Evolutionary conservation across 257 asterid species (phyloP).

Genomic region (Nyctanthes arbortristis): DNA sequence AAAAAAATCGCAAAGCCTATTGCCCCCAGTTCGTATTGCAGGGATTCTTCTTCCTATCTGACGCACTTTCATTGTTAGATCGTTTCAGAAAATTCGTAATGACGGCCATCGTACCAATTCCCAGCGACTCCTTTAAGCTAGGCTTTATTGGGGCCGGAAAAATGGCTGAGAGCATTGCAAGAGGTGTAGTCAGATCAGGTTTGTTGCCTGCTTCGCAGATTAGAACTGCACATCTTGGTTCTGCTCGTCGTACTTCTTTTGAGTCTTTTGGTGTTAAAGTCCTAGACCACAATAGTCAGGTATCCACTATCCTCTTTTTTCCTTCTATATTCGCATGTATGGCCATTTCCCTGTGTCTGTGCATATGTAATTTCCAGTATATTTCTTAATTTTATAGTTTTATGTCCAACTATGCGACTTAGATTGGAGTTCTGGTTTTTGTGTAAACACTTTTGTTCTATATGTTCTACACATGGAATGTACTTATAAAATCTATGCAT

Average conservation of each 20-base stretch:
- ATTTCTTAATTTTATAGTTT: neutral
- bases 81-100: slow-evolving; percentile 23
- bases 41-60: neutral
- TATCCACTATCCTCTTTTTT: slow-evolving; percentile 18
- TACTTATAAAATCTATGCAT: too few relatives aligned
- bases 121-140: slow-evolving; percentile 64
- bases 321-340: neutral
- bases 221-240: slow-evolving; percentile 69
- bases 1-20: too few relatives aligned
- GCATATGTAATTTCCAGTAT: neutral
- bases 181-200: slow-evolving; percentile 79
- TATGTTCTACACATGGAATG: neutral
- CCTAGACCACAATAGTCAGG: slow-evolving; percentile 63
- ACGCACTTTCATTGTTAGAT: neutral
- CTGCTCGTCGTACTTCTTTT: slow-evolving; percentile 66
- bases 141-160: slow-evolving; percentile 97
- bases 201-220: slow-evolving; percentile 73
- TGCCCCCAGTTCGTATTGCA: too few relatives aligned
- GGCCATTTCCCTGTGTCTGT: too few relatives aligned
- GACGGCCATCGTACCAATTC: slow-evolving; percentile 52
- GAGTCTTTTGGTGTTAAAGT: slow-evolving; percentile 81
- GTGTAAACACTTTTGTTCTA: neutral
- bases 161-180: slow-evolving; percentile 95
- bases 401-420: neutral
- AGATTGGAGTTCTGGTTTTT: neutral